Base-by-base conservation (phyloP, 345 rosid species). In the Firmiana major region DNA sequence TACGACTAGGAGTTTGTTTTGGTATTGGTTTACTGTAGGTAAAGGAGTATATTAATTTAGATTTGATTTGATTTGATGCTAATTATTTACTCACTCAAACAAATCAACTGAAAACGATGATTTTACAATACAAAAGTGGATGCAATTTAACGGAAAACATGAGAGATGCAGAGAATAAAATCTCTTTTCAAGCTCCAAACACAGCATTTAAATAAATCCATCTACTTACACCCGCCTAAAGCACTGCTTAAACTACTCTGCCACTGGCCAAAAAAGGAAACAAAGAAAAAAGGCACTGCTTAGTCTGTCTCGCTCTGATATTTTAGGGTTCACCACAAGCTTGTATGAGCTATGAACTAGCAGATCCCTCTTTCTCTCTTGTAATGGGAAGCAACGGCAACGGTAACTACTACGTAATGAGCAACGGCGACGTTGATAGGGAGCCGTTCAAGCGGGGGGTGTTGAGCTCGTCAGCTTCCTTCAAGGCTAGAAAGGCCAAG, bases 401-500 rank as follows among this genome's bases (percentile, higher is more conserved):
- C 40, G 68, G 68, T 63, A 36, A 7, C 45, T 63, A 63, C 68
- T 6, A 63, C 68, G 26, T 62, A 63, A 70, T 70, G 58, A 42
- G 71, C 87, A 80, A 80, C 83, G 86, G 85, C 72, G 86, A 84
- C 5, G 74, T 74, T 11, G 80, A 38, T 16, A 57, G 24, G 7
- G 75, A 76, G 77, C 64, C 79, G 19, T 28, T 74, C n/a, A 74
- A 65, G 69, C 73, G 78, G 31, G 68, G 78, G 19, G n/a, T 54
- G 55, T 79, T 81, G 46, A 71, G 65, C 62, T 73, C 85, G 3
- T 80, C 89, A 45, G 87, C 79, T 57, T 85, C 91, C 9, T 82
- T 85, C 81, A 86, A 82, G 80, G 54, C 87, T 19, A 84, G 89
- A 40, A 86, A 81, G 80, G 45, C 75, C 16, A 88, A 86, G 79